Percentiles rank a stretch among this genome's conserved stretches.
These are phyloP conservation scores for Trichoderma orchidacearum DNA, from an alignment of 495 filamentous ascomycete genomes.

Conservation along the genomic window DNA sequence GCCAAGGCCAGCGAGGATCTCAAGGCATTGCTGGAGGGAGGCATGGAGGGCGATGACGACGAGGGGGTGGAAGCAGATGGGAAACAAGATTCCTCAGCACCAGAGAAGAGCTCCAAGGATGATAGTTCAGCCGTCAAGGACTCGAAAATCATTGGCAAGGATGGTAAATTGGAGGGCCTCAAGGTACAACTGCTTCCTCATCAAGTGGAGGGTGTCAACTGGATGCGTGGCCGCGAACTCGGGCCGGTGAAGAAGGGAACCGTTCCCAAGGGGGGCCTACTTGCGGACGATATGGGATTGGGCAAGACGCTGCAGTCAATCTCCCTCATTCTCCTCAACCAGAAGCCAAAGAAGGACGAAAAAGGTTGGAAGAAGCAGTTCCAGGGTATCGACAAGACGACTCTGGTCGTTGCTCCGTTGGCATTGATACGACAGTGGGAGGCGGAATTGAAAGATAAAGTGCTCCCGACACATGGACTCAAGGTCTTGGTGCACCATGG, in stretches of 20 bases:
- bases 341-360: slow-evolving; percentile 42
- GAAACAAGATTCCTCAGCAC: slow-evolving; percentile 2
- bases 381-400: slow-evolving; percentile 54
- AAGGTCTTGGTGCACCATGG: slow-evolving; percentile 86
- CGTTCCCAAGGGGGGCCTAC: slow-evolving; percentile 71
- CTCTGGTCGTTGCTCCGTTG: slow-evolving; percentile 86
- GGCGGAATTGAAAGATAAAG: slow-evolving; percentile 70
- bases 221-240: slow-evolving; percentile 85
- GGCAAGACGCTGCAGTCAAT: slow-evolving; percentile 80
- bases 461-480: slow-evolving; percentile 50
- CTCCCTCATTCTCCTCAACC: slow-evolving; percentile 68
- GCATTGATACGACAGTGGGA: slow-evolving; percentile 98
- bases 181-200: slow-evolving; percentile 81
- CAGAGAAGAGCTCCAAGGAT: neutral
- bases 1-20: slow-evolving; percentile 70
- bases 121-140: neutral
- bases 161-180: slow-evolving; percentile 49
- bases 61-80: slow-evolving; percentile 22
- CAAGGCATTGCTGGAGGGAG: slow-evolving; percentile 76
- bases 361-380: slow-evolving; percentile 45
- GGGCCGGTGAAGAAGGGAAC: slow-evolving; percentile 64
- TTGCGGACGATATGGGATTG: slow-evolving; percentile 79
- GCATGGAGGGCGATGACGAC: slow-evolving; percentile 67
- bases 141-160: slow-evolving; percentile 5
- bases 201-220: slow-evolving; percentile 80